These are phyloP conservation scores for Pichia inconspicua DNA, from an alignment of 1,139 yeast species.

Conservation along the genomic window DNA sequence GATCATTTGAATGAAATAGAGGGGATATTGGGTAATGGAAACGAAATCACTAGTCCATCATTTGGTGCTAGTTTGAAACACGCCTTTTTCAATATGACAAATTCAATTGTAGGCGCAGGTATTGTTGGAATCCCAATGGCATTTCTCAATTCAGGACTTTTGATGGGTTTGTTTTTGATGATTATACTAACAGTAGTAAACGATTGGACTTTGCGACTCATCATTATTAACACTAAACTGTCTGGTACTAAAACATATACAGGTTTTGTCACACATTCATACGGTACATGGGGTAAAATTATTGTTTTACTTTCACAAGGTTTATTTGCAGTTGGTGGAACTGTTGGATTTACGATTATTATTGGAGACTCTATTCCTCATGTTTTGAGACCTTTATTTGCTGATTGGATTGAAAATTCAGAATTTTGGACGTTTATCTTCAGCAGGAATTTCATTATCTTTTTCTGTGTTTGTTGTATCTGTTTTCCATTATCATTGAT, in stretches of 20 bases:
- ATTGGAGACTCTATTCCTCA: conserved; percentile 95
- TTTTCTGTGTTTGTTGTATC: conserved; percentile 59
- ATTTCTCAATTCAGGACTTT: conserved; percentile 66
- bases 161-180: conserved; percentile 64
- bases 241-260: conserved; percentile 76
- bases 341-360: conserved; percentile 88
- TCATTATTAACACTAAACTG: conserved; percentile 75
- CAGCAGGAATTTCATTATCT: conserved; percentile 59
- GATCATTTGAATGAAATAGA: not conserved
- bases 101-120: conserved; percentile 89
- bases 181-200: conserved; percentile 57
- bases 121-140: conserved; percentile 94
- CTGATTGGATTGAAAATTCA: conserved; percentile 36
- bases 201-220: conserved; percentile 79
- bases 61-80: conserved; percentile 48
- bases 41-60: not conserved
- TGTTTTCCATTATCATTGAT: conserved; percentile 80
- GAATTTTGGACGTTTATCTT: conserved; percentile 45
- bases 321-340: conserved; percentile 88
- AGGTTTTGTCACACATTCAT: conserved; percentile 74
- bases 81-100: conserved; percentile 98
- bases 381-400: conserved; percentile 64
- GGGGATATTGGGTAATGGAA: conserved; percentile 6
- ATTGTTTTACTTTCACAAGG: conserved; percentile 70
- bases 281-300: conserved; percentile 65